A percentile compares a stretch with the other conserved stretches of the same genome.
These are phyloP conservation scores for Spathaspora sp. DNA, from an alignment of 805 yeast genomes.

Conservation along the genomic window DNA sequence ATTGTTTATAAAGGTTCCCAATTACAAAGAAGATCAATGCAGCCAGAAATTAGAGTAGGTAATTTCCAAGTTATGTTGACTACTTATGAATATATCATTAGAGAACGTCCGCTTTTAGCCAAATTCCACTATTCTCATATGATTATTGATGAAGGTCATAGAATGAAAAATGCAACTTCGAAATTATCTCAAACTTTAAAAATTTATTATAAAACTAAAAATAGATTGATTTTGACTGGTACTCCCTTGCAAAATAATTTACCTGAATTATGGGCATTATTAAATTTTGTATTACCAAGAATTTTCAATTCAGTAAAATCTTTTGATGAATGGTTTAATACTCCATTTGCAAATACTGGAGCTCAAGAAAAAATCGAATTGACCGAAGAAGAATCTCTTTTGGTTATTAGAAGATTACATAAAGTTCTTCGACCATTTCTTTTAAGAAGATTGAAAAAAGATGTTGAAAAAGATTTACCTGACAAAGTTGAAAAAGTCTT, in stretches of 20 bases:
- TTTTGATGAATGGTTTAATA: constrained; percentile 87
- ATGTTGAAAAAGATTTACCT: constrained; percentile 83
- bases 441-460: constrained; percentile 78
- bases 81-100: constrained; percentile 77
- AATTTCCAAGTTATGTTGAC: constrained; percentile 75
- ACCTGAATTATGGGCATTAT: constrained; percentile 82
- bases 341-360: constrained; percentile 85
- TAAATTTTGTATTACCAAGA: constrained; percentile 79
- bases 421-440: constrained; percentile 83
- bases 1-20: constrained; percentile 79
- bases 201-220: constrained; percentile 67
- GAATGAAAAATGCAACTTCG: constrained; percentile 79
- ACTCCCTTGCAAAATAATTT: constrained; percentile 82
- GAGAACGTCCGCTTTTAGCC: constrained; percentile 67
- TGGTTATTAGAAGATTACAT: constrained; percentile 80
- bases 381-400: constrained; percentile 81
- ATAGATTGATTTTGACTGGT: constrained; percentile 80
- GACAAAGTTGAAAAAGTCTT: constrained; percentile 80
- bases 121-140: constrained; percentile 78
- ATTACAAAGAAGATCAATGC: constrained; percentile 62
- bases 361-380: constrained; percentile 75
- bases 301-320: constrained; percentile 83
- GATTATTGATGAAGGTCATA: constrained; percentile 89
- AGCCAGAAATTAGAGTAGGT: constrained; percentile 60
- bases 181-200: constrained; percentile 70